Evolutionary conservation across 164 flowering plant species (phyloP).

Genomic region (Liquidambar formosana): DNA sequence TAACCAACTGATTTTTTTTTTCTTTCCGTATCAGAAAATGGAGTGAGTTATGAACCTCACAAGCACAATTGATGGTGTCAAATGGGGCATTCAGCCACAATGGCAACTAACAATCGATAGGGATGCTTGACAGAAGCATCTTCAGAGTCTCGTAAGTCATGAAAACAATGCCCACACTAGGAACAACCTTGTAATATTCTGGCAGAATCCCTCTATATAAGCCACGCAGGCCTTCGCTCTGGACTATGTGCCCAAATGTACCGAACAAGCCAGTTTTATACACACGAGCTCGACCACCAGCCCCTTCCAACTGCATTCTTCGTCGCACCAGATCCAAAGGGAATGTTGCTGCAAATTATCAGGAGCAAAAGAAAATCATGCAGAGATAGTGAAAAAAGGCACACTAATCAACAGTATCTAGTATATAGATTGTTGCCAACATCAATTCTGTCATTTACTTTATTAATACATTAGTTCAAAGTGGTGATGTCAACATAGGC

Average conservation of each 20-base stretch:
- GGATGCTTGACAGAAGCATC: slow-evolving; percentile 45
- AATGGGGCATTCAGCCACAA: background rate
- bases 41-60: background rate
- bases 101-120: slow-evolving; percentile 18
- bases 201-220: slow-evolving; percentile 83
- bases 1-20: slow-evolving; percentile 8
- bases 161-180: slow-evolving; percentile 80
- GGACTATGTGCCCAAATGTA: slow-evolving; percentile 60
- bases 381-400: background rate
- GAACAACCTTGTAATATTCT: slow-evolving; percentile 86
- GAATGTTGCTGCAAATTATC: slow-evolving; percentile 60
- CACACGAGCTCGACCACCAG: slow-evolving; percentile 69
- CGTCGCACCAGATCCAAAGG: slow-evolving; percentile 87
- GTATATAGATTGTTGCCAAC: background rate
- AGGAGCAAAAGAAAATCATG: background rate
- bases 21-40: background rate
- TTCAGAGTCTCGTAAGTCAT: slow-evolving; percentile 80
- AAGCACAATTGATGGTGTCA: background rate
- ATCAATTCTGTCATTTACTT: background rate
- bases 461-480: background rate
- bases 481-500: background rate
- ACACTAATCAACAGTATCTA: background rate
- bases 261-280: slow-evolving; percentile 67
- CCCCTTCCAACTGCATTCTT: slow-evolving; percentile 91
- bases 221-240: slow-evolving; percentile 65